Evolutionary conservation across 345 rosid genomes (phyloP), one percentile per base, ranked within the genome.

Genomic region (Schrenkiella parvula): DNA sequence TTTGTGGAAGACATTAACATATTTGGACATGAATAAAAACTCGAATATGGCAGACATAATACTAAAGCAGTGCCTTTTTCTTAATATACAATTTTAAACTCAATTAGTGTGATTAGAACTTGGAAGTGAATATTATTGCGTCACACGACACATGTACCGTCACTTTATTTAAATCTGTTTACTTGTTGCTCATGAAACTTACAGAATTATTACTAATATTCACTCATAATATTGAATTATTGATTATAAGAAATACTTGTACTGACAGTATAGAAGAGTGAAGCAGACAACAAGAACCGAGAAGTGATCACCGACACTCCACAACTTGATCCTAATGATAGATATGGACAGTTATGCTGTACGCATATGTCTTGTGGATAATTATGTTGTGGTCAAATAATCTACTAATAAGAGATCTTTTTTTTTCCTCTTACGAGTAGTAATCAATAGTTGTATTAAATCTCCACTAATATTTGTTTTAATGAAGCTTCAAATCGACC

Each of bases 21-120:
- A 50, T 74, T 50, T 75, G 69, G 53, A 74, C 43, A 47, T 58
- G 65, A 55, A 64, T 37, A 58, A 39, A 57, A 60, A 1, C 1
- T 54, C 13, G 64, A 15, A 67, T 62, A 73, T 78, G 81, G 81
- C 81, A 78, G 81, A 78, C 81, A 72, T 25, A 60, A 72, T 78
- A 67, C 59, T 41, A 56, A 57, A 66, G 56, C 57, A 51, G 53
- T 43, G 52, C 46, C 31, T 61, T 59, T 41, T 64, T 29, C 3
- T 25, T 55, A 34, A 46, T 39, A 32, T 28, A 43, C 18, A 19
- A 31, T 4, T 31, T 46, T 10, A 62, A 34, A 19, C 14, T 25
- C 15, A 13, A 13, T 46, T 25, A 70, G 66, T 70, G 66, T 70
- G 66, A 70, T 64, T 55, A 69, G 68, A 66, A 51, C 22, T 69